Base-by-base conservation (phyloP, 2,329 filamentous ascomycete species). In the Sclerotinia spermophila region DNA sequence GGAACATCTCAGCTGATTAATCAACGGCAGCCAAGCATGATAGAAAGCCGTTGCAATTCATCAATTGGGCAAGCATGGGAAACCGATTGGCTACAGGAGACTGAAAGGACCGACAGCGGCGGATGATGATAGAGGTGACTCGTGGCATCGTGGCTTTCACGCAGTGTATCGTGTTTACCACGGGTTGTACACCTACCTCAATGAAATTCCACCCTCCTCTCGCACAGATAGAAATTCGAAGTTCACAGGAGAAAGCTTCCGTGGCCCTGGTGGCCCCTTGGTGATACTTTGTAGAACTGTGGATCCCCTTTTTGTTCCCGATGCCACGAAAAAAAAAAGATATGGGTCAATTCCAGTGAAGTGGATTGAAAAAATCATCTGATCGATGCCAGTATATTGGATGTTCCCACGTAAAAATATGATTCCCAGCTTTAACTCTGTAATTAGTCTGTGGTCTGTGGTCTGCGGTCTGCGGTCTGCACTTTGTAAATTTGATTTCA, bases 81-180 rank as follows among this genome's bases (percentile, higher is more conserved):
- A 40, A 38, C 67, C 67, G 67, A 68, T 68, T 62, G 67, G 67
- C 42, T 45, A 2, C 8, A 10, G 24, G 10, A 48, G 44, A 19
- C 11, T 61, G 62, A 21, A 68, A 68, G 53, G 67, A 44, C 67
- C 56, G 42, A 68, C 48, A 68, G 33, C 42, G 67, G 67, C 40
- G n/a, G 56, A 38, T 61, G 66, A 61, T 40, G 27, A 58, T 27
- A 58, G 65, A 42, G 24, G 40, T 44, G 30, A 45, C 55, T 48
- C 66, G 66, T 68, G 40, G 66, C 42, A 68, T 68, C 67, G 56
- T 68, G 67, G 67, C 56, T 68, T 62, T 61, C 67, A 68, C 67
- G 67, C 67, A 61, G 67, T 68, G 67, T 51, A 68, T 61, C 55
- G 67, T 68, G 67, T 68, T 61, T 61, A 30, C 33, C 67, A 61